Evolutionary conservation across 495 filamentous ascomycete species (phyloP).

Genomic region (Schizothecium vesticola): DNA sequence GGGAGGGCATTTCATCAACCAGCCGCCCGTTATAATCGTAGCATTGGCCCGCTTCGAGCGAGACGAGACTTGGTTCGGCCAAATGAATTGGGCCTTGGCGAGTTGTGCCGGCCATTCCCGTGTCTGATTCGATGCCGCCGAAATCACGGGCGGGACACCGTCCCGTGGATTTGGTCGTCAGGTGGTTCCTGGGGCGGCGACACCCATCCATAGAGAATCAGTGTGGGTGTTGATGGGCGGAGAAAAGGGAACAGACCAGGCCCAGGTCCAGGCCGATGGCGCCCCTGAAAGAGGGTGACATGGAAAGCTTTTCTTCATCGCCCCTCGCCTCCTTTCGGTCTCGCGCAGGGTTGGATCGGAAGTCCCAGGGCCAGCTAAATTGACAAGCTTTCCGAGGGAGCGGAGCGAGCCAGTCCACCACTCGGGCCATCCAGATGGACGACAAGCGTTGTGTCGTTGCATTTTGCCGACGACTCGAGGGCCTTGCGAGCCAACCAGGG

Average conservation of each 20-base stretch:
- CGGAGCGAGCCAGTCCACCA: not conserved
- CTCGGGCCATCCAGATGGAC: not conserved
- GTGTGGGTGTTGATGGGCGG: not conserved
- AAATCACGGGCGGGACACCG: not conserved
- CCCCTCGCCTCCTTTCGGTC: not conserved
- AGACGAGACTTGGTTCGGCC: conserved; percentile 2
- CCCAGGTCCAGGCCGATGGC: not conserved
- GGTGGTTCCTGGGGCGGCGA: not conserved
- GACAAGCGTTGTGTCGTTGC: not conserved
- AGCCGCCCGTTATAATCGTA: not conserved
- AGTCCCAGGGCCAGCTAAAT: not conserved
- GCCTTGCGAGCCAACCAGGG: not conserved
- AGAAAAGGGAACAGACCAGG: not conserved
- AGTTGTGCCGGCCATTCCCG: not conserved
- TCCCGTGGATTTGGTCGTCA: not conserved
- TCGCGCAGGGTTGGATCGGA: not conserved
- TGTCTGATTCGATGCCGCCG: not conserved
- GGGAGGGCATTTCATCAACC: conserved; percentile 2
- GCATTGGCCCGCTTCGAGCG: not conserved
- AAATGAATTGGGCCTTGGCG: conserved; percentile 11
- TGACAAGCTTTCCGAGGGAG: not conserved
- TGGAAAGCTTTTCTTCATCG: not conserved
- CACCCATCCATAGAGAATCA: not conserved
- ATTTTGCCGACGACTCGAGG: not conserved
- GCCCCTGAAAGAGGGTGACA: not conserved